phyloP scores from a whole-genome alignment of 2,329 filamentous ascomycete genomes.

The Neocucurbitaria cava region DNA sequence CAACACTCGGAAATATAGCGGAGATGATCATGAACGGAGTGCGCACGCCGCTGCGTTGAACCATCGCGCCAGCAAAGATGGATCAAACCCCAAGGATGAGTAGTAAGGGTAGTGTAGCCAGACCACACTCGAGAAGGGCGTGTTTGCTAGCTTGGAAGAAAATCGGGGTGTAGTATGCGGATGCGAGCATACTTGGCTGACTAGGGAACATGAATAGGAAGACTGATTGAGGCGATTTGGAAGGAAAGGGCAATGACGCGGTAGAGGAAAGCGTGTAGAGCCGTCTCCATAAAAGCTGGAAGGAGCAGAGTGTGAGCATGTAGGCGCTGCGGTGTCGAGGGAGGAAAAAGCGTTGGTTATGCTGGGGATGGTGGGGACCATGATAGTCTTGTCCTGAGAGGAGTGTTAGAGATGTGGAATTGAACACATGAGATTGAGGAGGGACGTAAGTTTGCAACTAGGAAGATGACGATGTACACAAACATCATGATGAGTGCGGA shows the following conservation, averaged over 20 bases:
- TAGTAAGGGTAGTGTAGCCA: conserved; percentile 18
- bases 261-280: neutral
- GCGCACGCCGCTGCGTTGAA: conserved; percentile 50
- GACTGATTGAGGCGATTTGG: neutral
- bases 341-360: conserved; percentile 24
- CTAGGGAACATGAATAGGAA: conserved; percentile 12
- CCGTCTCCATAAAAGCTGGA: conserved; percentile 1
- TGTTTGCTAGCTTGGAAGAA: conserved; percentile 30
- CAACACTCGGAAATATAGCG: conserved; percentile 12
- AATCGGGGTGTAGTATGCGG: conserved; percentile 23
- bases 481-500: neutral
- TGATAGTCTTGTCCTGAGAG: neutral
- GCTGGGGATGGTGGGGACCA: conserved; percentile 14
- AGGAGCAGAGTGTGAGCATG: neutral
- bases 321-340: neutral
- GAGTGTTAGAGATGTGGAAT: neutral
- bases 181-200: conserved; percentile 12
- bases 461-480: neutral
- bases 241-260: neutral
- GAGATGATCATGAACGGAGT: conserved; percentile 50
- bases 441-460: neutral
- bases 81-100: conserved; percentile 14
- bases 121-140: conserved; percentile 19
- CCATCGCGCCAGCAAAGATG: conserved; percentile 34
- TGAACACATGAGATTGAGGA: neutral